Evolutionary conservation across 2,329 filamentous ascomycete genomes (phyloP), one percentile per base, ranked within the genome.

Genomic region (Keithomyces neogunnii): DNA sequence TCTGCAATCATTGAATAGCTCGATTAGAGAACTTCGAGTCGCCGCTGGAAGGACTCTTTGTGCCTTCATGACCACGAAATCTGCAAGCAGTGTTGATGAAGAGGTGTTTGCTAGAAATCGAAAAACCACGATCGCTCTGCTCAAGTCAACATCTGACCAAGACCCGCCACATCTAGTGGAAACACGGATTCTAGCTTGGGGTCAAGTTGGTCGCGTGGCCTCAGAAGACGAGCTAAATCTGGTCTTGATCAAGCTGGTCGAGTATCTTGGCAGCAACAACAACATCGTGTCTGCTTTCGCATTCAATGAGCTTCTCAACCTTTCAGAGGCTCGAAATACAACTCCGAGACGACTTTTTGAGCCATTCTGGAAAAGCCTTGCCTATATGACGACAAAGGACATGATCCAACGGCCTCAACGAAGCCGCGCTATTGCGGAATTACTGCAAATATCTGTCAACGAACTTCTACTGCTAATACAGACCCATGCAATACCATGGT

Each of bases 291-390:
- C 85, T 49, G 86, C 85, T 4, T 80, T 90, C 56, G 89, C 92
- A 3, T 93, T 90, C 64, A 86, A 87, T 57, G 91, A 96, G 68
- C 72, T 96, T 39, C 75, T 86, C 26, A 84, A 82, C 54, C 75
- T 97, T 47, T 86, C 90, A 1, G 78, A 85, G 48, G 72, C 76
- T 46, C 78, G 83, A 40, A 74, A 76, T 3, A 74, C 81, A 38
- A 85, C 81, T 1, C 78, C 85, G 2, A 76, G 78, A 31, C 81
- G 83, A 13, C 72, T 99, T 0, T 85, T 97, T 51, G 82, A 85
- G 51, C 90, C 92, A 1, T 97, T 90, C 66, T 97, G 92, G 91
- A 82, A 83, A 57, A 92, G 81, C 32, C 75, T 99, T 44, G 91
- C 89, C 0, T 86, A 92, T 53, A 80, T 85, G 47, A 84, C 89